A percentile compares a stretch with the other conserved stretches of the same genome.
Evolutionary conservation across 805 yeast genomes (phyloP).

Genomic region (Priceomyces melissophilus): DNA sequence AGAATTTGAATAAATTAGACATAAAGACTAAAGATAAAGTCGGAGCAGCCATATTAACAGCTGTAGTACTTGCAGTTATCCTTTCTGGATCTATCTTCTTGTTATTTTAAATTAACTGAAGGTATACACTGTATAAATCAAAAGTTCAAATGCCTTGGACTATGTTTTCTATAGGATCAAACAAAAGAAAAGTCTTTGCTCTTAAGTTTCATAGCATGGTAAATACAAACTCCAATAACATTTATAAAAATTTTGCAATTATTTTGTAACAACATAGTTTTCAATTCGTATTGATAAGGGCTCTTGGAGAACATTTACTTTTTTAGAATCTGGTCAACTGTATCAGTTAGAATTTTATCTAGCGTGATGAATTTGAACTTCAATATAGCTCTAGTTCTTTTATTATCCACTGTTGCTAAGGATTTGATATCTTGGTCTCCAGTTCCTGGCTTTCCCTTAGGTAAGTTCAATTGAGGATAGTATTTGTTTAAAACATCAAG

Average conservation of each 20-base stretch:
- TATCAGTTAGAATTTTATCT: conserved; percentile 39
- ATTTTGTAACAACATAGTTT: too few relatives aligned
- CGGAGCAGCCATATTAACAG: conserved; percentile 89
- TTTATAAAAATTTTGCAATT: too few relatives aligned
- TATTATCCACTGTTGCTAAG: conserved; percentile 30
- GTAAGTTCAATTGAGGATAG: conserved; percentile 26
- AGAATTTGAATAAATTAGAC: conserved; percentile 39
- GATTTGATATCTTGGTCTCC: conserved; percentile 25
- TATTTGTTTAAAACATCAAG: conserved; percentile 18
- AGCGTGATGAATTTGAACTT: conserved; percentile 37
- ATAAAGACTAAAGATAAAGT: conserved; percentile 69
- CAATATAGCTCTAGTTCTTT: conserved; percentile 31
- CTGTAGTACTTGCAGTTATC: conserved; percentile 54
- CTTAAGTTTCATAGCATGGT: not conserved
- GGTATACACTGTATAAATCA: too few relatives aligned
- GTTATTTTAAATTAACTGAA: conserved; percentile 51
- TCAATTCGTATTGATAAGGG: too few relatives aligned
- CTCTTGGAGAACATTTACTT: too few relatives aligned
- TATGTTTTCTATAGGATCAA: too few relatives aligned
- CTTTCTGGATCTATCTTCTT: conserved; percentile 68
- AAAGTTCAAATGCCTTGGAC: too few relatives aligned
- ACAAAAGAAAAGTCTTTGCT: not conserved
- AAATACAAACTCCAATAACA: too few relatives aligned
- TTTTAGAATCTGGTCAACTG: conserved; percentile 34
- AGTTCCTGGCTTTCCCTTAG: conserved; percentile 31